Evolutionary conservation across 805 yeast species (phyloP), one percentile per base, ranked within the genome.

Genomic region (Candida chilensis): DNA sequence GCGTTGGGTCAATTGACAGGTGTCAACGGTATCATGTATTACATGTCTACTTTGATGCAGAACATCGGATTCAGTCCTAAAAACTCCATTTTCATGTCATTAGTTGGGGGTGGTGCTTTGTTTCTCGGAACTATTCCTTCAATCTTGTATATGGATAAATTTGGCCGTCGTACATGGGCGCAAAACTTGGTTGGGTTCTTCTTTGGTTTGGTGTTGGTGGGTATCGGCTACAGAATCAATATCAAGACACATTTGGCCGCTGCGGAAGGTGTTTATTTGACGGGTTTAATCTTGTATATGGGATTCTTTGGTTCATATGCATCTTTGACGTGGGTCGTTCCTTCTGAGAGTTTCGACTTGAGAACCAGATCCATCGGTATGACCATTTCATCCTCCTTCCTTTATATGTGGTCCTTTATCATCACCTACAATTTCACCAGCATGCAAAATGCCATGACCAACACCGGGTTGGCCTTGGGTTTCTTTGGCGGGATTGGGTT

Each of bases 401-500:
- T 77, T 32, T 76, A 74, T 58, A 54, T 76, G 39, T 75, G 80
- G 75, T 59, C 74, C 9, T 76, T 73, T 52, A 68, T 69, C 28
- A 76, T 74, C 37, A 77, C 83, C 13, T 77, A 71, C 55, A 75
- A 75, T 58, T 77, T 76, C 51, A 61, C 64, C 27, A 44, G 51
- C 16, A 76, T 77, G 83, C 58, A 67, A 40, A 41, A 46, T 1
- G 72, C 74, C 3, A 60, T 77, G 64, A 71, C 81, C 4, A 60
- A 67, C 43, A 71, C 79, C 17, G 83, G 85, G 17, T 59, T 77
- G 38, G 64, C 76, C 5, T 51, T 75, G 28, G 83, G 83, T 1
- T 77, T 77, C 63, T 77, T 72, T 42, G 83, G 81, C 29, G 82
- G 81, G 27, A 64, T 77, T 42, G 79, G 80, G 1, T 65, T 71